Evolutionary conservation across 257 asterid genomes (phyloP), one percentile per base, ranked within the genome.

Genomic region (Eucommia ulmoides): DNA sequence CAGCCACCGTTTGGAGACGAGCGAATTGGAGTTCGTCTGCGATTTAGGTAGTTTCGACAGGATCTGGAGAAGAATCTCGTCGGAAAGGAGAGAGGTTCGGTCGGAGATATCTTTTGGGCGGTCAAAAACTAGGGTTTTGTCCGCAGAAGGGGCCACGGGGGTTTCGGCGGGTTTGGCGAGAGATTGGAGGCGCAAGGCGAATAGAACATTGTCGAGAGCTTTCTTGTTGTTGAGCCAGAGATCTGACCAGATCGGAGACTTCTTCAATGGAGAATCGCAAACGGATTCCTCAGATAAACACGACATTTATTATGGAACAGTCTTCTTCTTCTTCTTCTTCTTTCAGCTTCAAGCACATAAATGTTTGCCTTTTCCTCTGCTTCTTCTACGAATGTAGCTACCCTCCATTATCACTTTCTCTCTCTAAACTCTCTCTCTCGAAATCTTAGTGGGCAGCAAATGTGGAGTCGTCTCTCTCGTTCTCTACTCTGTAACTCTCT

Each of bases 1-100:
- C 55, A 87, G 81, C 97, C 97, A 87, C 19, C 94, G 50, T 22
- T 76, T 87, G 23, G 85, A 83, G 9, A 87, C 94, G 8, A 87
- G 83, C 33, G 57, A 71, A 26, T 67, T 83, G 17, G 76, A 56
- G 24, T 71, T 81, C 19, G 71, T 70, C 64, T 87, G 94, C 1
- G 87, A 71, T 1, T 56, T 64, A 0, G 94, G 88, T 50, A 74
- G 70, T 33, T 69, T 76, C 0, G 91, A 66, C 45, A 83, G 79
- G 58, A 87, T 74, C 19, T 66, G 69, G 45, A 83, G 85, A 66
- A 81, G 58, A 53, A 68, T 75, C 64, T 77, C 84, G 49, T 88
- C 94, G 11, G 95, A 67, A 29, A 88, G 75, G 59, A 77, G 74
- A 0, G 94, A 79, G 18, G 74, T 84, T 46, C 56, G 68, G 58